phyloP scores from a whole-genome alignment of 176 grass and related monocot species.

The Aegilops umbellulata region DNA sequence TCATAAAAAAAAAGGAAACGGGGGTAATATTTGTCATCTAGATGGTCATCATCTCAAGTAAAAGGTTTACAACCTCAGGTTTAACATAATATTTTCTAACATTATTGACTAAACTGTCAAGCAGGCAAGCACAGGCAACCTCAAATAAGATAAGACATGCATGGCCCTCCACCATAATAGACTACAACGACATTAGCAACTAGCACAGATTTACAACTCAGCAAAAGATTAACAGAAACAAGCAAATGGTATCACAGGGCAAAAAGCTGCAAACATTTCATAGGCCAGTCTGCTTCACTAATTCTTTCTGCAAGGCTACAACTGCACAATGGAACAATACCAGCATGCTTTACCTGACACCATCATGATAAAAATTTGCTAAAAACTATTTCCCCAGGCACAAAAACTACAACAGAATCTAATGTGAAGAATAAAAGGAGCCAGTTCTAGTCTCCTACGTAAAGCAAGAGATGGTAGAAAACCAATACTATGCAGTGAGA shows the following conservation, averaged over 20 bases:
- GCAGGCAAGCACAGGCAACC: conserved; percentile 39
- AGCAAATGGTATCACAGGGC: background rate
- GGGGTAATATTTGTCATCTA: background rate
- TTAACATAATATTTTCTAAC: conserved; percentile 90
- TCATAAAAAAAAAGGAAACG: background rate
- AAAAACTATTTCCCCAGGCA: background rate
- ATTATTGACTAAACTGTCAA: conserved; percentile 97
- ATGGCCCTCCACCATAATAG: background rate
- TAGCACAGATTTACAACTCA: background rate
- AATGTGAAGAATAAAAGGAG: background rate
- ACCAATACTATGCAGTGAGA: background rate
- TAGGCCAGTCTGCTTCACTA: background rate
- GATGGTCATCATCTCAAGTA: background rate
- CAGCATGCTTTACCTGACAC: background rate
- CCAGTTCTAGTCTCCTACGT: background rate
- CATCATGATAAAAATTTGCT: background rate
- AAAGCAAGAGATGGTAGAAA: background rate
- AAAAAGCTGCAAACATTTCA: background rate
- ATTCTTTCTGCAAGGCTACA: conserved; percentile 5
- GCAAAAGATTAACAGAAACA: background rate
- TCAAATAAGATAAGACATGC: conserved; percentile 27
- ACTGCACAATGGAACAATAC: conserved; percentile 7
- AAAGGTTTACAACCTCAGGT: conserved; percentile 56
- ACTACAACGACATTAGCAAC: conserved; percentile 13
- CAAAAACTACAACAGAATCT: background rate